Evolutionary conservation across 441 rosid genomes (phyloP).

Genomic region (Pelargonium citronellum): DNA sequence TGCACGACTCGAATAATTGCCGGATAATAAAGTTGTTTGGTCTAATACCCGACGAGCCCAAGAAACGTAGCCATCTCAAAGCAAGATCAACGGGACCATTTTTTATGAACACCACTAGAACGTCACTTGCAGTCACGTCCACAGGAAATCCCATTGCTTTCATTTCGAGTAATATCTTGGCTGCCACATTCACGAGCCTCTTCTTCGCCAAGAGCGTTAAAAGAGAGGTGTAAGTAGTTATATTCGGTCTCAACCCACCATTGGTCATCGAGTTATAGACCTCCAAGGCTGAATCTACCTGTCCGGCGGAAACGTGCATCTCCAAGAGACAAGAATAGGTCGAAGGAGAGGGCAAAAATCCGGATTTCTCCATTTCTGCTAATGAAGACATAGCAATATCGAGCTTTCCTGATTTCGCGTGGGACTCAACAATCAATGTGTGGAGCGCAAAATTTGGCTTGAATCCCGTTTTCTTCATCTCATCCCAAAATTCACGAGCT

Average conservation of each 20-base stretch:
- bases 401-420: constrained; percentile 95
- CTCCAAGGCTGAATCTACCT: constrained; percentile 86
- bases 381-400: constrained; percentile 78
- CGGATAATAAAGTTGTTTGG: constrained; percentile 88
- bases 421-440: constrained; percentile 79
- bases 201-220: constrained; percentile 78
- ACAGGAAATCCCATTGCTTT: constrained; percentile 86
- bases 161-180: constrained; percentile 92
- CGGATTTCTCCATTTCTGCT: constrained; percentile 87
- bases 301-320: constrained; percentile 87
- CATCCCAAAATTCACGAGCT: constrained; percentile 85
- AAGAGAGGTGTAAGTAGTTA: constrained; percentile 76
- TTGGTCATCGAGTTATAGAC: constrained; percentile 87
- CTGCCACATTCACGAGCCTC: constrained; percentile 91
- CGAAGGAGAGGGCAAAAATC: constrained; percentile 86
- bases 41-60: constrained; percentile 88
- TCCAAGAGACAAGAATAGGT: constrained; percentile 88
- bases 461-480: constrained; percentile 76
- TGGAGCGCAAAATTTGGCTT: constrained; percentile 86
- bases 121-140: constrained; percentile 91
- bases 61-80: constrained; percentile 84
- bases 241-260: constrained; percentile 81
- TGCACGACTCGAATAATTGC: constrained; percentile 89
- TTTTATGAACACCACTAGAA: constrained; percentile 88
- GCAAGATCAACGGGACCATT: constrained; percentile 88